phyloP scores from a whole-genome alignment of 2,329 filamentous ascomycete species.

The Xylariaceae sp. region DNA sequence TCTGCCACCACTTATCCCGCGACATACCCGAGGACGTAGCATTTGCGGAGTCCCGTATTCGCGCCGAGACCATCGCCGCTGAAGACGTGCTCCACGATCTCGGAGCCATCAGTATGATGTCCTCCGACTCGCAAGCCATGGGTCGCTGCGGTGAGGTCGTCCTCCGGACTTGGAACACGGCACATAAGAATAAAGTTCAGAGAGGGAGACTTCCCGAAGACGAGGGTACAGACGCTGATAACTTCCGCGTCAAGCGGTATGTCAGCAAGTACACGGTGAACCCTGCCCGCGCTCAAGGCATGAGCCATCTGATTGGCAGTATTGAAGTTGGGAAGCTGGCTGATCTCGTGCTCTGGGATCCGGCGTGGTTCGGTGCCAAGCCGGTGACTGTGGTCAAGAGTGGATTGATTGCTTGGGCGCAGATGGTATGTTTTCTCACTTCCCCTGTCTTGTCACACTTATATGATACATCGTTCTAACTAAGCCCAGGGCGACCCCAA shows the following conservation, averaged over 20 bases:
- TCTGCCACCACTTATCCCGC: constrained; percentile 89
- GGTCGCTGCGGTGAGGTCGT: constrained; percentile 93
- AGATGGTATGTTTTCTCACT: constrained; percentile 63
- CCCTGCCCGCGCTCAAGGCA: constrained; percentile 85
- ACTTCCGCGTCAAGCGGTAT: constrained; percentile 89
- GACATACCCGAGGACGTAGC: constrained; percentile 95
- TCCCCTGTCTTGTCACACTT: background rate
- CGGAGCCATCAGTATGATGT: constrained; percentile 97
- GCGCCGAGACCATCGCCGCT: constrained; percentile 92
- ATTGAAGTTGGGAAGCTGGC: constrained; percentile 87
- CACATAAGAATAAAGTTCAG: constrained; percentile 93
- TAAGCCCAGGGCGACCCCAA: constrained; percentile 68
- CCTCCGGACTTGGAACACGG: constrained; percentile 91
- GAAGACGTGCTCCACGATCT: constrained; percentile 95
- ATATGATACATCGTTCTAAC: background rate
- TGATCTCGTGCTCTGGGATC: constrained; percentile 84
- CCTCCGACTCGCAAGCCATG: constrained; percentile 93
- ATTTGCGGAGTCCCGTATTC: constrained; percentile 91
- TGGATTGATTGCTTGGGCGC: constrained; percentile 76
- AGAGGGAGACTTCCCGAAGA: constrained; percentile 76
- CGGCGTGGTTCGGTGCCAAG: constrained; percentile 83
- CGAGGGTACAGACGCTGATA: constrained; percentile 75
- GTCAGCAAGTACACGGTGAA: constrained; percentile 97
- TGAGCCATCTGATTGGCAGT: constrained; percentile 81
- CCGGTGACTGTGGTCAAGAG: constrained; percentile 80